Evolutionary conservation across 176 grass and related monocot species (phyloP).

Genomic region (Triticum timopheevii): DNA sequence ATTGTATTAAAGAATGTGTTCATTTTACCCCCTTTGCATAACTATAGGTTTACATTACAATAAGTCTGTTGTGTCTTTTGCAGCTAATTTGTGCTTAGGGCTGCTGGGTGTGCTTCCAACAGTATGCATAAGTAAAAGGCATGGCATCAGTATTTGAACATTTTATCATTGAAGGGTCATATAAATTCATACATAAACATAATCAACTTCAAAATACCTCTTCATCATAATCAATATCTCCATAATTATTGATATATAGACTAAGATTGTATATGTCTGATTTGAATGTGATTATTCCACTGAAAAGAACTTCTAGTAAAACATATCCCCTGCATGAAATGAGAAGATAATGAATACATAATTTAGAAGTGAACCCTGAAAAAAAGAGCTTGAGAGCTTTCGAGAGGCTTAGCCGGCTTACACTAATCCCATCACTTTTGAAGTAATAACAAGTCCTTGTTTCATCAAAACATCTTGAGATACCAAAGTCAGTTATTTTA

Average conservation of each 20-base stretch:
- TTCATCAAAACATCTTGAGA: background rate
- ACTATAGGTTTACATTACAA: too few relatives aligned
- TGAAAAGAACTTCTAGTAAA: background rate
- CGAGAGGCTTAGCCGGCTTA: background rate
- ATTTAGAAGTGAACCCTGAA: background rate
- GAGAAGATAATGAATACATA: background rate
- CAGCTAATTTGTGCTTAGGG: background rate
- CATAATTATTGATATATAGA: background rate
- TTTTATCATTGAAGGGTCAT: background rate
- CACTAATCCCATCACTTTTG: background rate
- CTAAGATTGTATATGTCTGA: background rate
- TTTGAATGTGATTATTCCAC: background rate
- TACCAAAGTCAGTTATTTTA: background rate
- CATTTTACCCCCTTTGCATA: too few relatives aligned
- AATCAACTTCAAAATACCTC: background rate
- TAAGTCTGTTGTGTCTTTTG: background rate
- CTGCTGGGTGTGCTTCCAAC: background rate
- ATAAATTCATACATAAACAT: background rate
- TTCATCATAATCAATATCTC: background rate
- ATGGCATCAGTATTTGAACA: background rate
- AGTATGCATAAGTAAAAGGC: background rate
- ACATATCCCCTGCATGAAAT: background rate
- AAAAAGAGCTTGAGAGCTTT: background rate
- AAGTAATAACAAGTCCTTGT: background rate
- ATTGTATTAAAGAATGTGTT: too few relatives aligned